Conservation (phyloP, 768 basidiomycete genomes). For the Suillus subaureus region DNA sequence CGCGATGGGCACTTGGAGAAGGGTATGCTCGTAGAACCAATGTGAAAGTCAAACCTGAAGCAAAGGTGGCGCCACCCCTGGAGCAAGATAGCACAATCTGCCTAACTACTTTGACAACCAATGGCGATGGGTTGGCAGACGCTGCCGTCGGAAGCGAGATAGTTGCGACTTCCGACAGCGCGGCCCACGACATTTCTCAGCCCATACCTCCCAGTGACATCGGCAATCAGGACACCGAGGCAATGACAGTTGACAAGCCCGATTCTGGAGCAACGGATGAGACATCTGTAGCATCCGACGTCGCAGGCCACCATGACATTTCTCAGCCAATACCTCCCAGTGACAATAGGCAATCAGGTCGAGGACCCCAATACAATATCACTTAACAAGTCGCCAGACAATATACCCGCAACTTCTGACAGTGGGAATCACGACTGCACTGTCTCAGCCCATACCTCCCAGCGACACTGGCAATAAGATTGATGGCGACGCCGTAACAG, state of each 20-base stretch:
- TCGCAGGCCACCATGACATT: not conserved
- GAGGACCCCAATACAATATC: not conserved
- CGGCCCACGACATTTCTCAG: not conserved
- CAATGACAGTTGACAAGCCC: conserved; percentile 21
- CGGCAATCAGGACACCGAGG: conserved; percentile 9
- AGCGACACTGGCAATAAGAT: conserved; percentile 5
- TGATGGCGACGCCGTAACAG: conserved; percentile 17
- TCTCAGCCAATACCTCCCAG: not conserved
- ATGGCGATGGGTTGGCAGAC: not conserved
- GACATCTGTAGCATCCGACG: not conserved
- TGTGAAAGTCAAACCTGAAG: not conserved
- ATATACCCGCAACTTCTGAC: not conserved
- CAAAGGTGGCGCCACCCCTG: not conserved
- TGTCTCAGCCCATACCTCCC: not conserved
- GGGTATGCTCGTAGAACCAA: not conserved
- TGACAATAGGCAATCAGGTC: conserved; percentile 5
- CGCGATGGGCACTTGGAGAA: conserved; percentile 29
- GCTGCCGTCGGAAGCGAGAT: not conserved
- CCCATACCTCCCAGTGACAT: not conserved
- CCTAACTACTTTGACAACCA: not conserved
- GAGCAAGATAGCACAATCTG: not conserved
- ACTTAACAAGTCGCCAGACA: not conserved
- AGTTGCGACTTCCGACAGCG: not conserved
- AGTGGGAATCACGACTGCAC: not conserved
- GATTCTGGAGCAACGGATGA: not conserved